Percentiles rank a stretch among this genome's conserved stretches.
Conservation (phyloP, 345 rosid genomes). For the Citropsis articulata region DNA sequence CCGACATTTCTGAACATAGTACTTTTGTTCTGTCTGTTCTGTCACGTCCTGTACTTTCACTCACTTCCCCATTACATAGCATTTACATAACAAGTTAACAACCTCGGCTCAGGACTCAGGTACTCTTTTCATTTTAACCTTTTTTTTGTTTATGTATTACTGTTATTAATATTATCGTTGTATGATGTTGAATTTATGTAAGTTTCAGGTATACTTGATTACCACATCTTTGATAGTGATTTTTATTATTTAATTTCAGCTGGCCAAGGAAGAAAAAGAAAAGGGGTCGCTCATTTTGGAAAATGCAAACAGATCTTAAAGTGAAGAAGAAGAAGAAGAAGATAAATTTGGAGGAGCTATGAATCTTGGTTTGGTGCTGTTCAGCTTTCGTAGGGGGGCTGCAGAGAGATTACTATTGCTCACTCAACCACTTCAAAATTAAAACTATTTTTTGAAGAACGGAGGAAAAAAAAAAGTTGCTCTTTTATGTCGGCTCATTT, state of each 20-base stretch:
- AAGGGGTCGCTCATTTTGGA: not conserved
- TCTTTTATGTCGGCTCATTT: conserved; percentile 9
- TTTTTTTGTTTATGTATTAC: not conserved
- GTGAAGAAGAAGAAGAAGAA: not conserved
- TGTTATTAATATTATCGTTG: not conserved
- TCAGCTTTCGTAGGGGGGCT: not conserved
- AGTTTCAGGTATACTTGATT: not conserved
- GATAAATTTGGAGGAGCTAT: conserved; percentile 1
- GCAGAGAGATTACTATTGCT: not conserved
- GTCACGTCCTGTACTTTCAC: not conserved
- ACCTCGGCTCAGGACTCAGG: not conserved
- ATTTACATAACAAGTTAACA: not conserved
- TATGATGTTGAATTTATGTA: not conserved
- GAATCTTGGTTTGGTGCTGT: conserved; percentile 4
- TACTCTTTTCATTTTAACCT: not conserved
- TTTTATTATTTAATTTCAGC: conserved; percentile 11
- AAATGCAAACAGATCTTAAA: conserved; percentile 24
- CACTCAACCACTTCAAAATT: conserved; percentile 6
- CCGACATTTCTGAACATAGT: conserved; percentile 51
- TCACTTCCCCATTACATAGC: not conserved
- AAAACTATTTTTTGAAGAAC: not conserved
- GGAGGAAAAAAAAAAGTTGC: not conserved
- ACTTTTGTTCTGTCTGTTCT: conserved; percentile 23
- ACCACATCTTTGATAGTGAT: conserved; percentile 14
- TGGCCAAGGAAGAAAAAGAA: not conserved